Percentiles rank a stretch among this genome's conserved stretches.
Evolutionary conservation across 306 rosid genomes (phyloP).

Genomic region (Pueraria montana): DNA sequence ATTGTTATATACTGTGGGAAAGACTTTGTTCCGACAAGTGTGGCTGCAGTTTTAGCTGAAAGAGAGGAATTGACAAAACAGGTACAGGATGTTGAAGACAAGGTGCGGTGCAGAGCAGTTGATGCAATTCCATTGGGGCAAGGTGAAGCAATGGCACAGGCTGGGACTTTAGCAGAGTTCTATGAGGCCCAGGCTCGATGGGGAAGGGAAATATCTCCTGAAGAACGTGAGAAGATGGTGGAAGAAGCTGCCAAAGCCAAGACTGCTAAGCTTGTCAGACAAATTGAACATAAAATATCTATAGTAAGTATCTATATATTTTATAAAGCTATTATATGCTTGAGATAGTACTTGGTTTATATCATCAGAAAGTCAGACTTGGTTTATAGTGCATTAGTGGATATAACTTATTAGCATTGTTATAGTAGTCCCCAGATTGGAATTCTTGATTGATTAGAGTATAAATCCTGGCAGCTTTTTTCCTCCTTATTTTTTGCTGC

Average conservation of each 20-base stretch:
- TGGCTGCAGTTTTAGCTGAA: slow-evolving; percentile 85
- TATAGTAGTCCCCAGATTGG: slow-evolving; percentile 20
- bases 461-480: not conserved
- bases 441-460: slow-evolving; percentile 39
- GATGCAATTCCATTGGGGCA: slow-evolving; percentile 58
- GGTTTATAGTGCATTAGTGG: slow-evolving; percentile 27
- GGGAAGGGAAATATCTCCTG: slow-evolving; percentile 90
- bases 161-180: slow-evolving; percentile 97
- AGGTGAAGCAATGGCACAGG: slow-evolving; percentile 72
- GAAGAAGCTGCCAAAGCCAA: slow-evolving; percentile 84
- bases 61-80: slow-evolving; percentile 87
- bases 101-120: slow-evolving; percentile 61
- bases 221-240: slow-evolving; percentile 85
- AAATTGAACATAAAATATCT: slow-evolving; percentile 77
- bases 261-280: slow-evolving; percentile 73
- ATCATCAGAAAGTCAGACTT: not conserved
- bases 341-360: slow-evolving; percentile 27
- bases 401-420: slow-evolving; percentile 19
- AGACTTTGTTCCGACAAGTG: slow-evolving; percentile 90
- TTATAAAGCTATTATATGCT: slow-evolving; percentile 42
- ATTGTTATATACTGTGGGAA: slow-evolving; percentile 95
- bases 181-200: slow-evolving; percentile 93
- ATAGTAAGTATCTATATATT: slow-evolving; percentile 69
- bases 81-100: slow-evolving; percentile 94
- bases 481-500: slow-evolving; percentile 10